Percentiles rank a stretch among this genome's conserved stretches.
These are phyloP conservation scores for Leishmania martiniquensis DNA, from an alignment of 208 protist species.

Conservation along the genomic window DNA sequence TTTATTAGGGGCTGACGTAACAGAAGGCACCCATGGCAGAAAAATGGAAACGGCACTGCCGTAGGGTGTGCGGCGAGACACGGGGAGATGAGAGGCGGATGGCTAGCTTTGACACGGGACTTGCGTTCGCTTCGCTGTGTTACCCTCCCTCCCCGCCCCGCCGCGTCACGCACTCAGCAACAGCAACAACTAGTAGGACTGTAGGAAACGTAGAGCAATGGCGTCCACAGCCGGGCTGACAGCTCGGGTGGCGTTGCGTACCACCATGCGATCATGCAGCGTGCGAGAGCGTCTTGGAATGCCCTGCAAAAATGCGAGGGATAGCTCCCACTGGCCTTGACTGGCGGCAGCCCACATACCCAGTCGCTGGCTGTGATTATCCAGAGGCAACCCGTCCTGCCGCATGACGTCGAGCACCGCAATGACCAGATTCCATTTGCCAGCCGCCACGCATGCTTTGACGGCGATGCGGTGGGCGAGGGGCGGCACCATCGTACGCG, in stretches of 20 bases:
- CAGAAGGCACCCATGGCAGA: not conserved
- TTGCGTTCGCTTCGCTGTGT: not conserved
- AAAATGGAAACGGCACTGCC: not conserved
- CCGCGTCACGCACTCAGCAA: not conserved
- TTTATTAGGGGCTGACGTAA: not conserved
- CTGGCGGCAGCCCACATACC: conserved; percentile 74
- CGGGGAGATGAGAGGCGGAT: not conserved
- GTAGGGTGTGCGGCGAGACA: not conserved
- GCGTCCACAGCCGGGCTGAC: conserved; percentile 58
- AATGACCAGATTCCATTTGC: conserved; percentile 55
- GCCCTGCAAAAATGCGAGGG: conserved; percentile 51
- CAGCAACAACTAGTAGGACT: conserved; percentile 26
- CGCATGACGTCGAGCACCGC: conserved; percentile 59
- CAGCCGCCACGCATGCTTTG: conserved; percentile 58
- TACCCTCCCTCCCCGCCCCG: not conserved
- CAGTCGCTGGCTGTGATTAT: conserved; percentile 78
- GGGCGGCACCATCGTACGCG: conserved; percentile 71
- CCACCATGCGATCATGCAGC: conserved; percentile 68
- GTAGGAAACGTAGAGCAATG: conserved; percentile 63
- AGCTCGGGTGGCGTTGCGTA: conserved; percentile 56
- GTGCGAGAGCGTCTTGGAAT: conserved; percentile 56
- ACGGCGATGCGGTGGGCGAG: conserved; percentile 72
- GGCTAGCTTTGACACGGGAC: not conserved
- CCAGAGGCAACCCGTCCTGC: conserved; percentile 62
- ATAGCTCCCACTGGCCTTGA: conserved; percentile 71